Evolutionary conservation across 768 basidiomycete genomes (phyloP).

Genomic region (Porphyrellus cyaneotinctus): DNA sequence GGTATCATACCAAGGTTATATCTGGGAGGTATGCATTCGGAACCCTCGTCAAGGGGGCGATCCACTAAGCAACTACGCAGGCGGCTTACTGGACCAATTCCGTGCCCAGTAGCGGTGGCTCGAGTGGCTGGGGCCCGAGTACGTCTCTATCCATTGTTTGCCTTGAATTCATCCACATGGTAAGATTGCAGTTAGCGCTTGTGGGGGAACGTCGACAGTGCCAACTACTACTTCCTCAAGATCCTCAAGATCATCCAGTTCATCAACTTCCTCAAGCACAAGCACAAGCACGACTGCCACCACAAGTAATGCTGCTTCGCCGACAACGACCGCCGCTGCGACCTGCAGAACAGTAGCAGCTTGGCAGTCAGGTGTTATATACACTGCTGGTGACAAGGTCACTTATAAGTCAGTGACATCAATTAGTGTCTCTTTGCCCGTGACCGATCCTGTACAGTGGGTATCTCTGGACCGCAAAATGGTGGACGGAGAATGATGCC

Average conservation of each 20-base stretch:
- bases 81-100: constrained; percentile 57
- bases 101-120: constrained; percentile 44
- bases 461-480: constrained; percentile 49
- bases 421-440: background rate
- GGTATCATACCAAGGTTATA: constrained; percentile 58
- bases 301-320: constrained; percentile 11
- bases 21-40: constrained; percentile 50
- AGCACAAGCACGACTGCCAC: constrained; percentile 6
- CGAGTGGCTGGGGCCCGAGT: constrained; percentile 66
- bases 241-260: too few species aligned
- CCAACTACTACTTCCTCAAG: constrained; percentile 17
- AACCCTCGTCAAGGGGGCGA: background rate
- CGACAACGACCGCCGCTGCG: constrained; percentile 27
- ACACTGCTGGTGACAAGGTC: constrained; percentile 50
- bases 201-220: constrained; percentile 10
- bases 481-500: constrained; percentile 57
- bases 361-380: constrained; percentile 44
- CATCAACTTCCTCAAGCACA: constrained; percentile 7
- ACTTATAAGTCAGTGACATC: constrained; percentile 43
- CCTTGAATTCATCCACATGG: background rate
- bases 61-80: constrained; percentile 28
- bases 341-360: constrained; percentile 47
- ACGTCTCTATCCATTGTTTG: constrained; percentile 19
- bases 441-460: constrained; percentile 7
- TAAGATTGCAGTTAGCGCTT: constrained; percentile 21